Evolutionary conservation across 257 asterid genomes (phyloP), one percentile per base, ranked within the genome.

Genomic region (Salvia rosmarinus): DNA sequence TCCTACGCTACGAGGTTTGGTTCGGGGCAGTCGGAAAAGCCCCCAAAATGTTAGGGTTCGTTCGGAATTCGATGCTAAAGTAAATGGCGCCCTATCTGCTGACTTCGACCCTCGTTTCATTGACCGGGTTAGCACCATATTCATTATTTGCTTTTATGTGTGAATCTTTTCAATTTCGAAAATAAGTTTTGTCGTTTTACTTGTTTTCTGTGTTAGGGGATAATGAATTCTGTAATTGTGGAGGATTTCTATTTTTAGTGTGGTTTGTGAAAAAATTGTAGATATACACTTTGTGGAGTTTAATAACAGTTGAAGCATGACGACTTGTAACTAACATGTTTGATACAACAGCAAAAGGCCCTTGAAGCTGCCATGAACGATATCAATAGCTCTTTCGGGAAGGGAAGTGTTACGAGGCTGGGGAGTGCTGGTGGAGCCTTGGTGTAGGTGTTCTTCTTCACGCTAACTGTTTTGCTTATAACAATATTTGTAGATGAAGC

Each of bases 341-440:
- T 64, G 28, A 16, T 44, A 12, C 51, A 28, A 67, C 90, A 91
- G 98, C 96, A 91, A 95, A 94, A 91, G 72, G 98, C 96, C 37
- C 82, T 94, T 74, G 99, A 94, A 64, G 95, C 96, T 50, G 99
- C 96, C 66, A 94, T 91, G 99, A 90, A 86, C 23, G 99, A 94
- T 74, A 91, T 94, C 81, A 91, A 94, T 75, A 94, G 80, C 78
- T 91, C 97, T 10, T 94, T 94, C 68, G 99, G 99, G 73, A 94
- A 94, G 73, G 99, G 99, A 81, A 94, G 98, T 55, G 97, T 94
- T 63, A 94, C 99, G 39, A 84, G 98, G 81, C 86, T 94, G 69
- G 99, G 98, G 68, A 91, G 99, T 81, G 90, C 92, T 20, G 99
- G 99, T 49, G 96, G 99, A 75, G 99, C 99, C 64, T 82, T 94